These are phyloP conservation scores for Rubia balearica DNA, from an alignment of 305 asterid species.

Conservation along the genomic window DNA sequence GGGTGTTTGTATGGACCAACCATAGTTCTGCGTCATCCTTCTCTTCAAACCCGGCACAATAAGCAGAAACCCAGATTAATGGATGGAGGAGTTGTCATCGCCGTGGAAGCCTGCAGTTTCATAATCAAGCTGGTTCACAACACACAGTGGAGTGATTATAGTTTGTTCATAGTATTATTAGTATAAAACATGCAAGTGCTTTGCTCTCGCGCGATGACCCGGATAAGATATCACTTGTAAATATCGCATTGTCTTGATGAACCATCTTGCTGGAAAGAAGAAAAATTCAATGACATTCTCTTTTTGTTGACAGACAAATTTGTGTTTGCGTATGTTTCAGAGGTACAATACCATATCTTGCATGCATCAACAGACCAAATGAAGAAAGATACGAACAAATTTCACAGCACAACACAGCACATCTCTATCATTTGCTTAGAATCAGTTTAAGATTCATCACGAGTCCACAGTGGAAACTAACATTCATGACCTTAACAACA, in stretches of 20 bases:
- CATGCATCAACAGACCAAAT: neutral
- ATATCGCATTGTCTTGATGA: constrained; percentile 28
- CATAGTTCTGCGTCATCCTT: constrained; percentile 30
- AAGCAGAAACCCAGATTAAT: constrained; percentile 6
- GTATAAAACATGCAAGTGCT: constrained; percentile 11
- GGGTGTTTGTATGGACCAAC: constrained; percentile 41
- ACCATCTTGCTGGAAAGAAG: constrained; percentile 21
- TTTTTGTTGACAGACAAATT: neutral
- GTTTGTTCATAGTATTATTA: constrained; percentile 16
- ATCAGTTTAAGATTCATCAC: neutral
- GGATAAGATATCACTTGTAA: constrained; percentile 23
- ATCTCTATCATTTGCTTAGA: too few relatives aligned
- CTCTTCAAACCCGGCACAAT: constrained; percentile 32
- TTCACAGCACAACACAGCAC: neutral
- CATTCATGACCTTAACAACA: too few relatives aligned
- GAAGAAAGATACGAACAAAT: neutral
- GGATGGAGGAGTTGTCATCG: constrained; percentile 6
- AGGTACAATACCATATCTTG: neutral
- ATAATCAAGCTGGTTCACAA: constrained; percentile 6
- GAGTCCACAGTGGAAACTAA: too few relatives aligned
- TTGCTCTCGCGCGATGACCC: constrained; percentile 11
- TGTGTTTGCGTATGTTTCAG: neutral
- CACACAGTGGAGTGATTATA: constrained; percentile 4
- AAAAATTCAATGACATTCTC: constrained; percentile 19
- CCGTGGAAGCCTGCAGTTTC: constrained; percentile 14